phyloP scores from a whole-genome alignment of 768 basidiomycete genomes.

The Boletus pseudo-olivaceus region DNA sequence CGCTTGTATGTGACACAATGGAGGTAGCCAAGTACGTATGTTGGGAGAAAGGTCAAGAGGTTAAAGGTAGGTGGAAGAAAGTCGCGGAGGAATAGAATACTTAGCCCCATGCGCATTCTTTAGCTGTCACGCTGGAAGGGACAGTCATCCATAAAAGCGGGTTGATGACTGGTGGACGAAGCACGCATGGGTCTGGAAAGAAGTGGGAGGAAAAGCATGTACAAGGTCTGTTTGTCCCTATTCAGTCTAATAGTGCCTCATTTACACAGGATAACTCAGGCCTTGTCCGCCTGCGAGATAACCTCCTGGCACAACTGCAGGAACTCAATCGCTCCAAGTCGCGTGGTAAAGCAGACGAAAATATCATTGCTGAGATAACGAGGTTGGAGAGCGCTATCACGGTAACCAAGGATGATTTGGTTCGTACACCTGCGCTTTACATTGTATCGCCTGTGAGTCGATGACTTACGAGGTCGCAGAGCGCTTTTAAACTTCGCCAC shows the following conservation, averaged over 20 bases:
- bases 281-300: slow-evolving; percentile 63
- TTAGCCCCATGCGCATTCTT: background rate
- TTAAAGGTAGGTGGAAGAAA: slow-evolving; percentile 82
- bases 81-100: slow-evolving; percentile 8
- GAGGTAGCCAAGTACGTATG: slow-evolving; percentile 87
- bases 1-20: slow-evolving; percentile 93
- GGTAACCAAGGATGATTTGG: slow-evolving; percentile 80
- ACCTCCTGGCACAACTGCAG: slow-evolving; percentile 66
- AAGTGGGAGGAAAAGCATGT: slow-evolving; percentile 97
- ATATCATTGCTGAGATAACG: slow-evolving; percentile 68
- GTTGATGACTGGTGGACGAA: slow-evolving; percentile 91
- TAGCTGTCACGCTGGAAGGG: slow-evolving; percentile 95
- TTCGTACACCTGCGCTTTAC: slow-evolving; percentile 32
- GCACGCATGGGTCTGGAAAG: slow-evolving; percentile 68
- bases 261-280: slow-evolving; percentile 25
- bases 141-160: slow-evolving; percentile 98
- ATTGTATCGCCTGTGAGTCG: background rate
- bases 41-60: slow-evolving; percentile 93
- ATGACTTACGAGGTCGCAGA: slow-evolving; percentile 39
- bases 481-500: slow-evolving; percentile 69
- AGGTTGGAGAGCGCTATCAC: slow-evolving; percentile 75
- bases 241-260: slow-evolving; percentile 24
- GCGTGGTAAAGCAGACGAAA: slow-evolving; percentile 79
- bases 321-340: slow-evolving; percentile 86
- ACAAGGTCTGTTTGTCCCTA: slow-evolving; percentile 50